phyloP scores from a whole-genome alignment of 1,284 basidiomycete species.

The Wallemia ichthyophaga region DNA sequence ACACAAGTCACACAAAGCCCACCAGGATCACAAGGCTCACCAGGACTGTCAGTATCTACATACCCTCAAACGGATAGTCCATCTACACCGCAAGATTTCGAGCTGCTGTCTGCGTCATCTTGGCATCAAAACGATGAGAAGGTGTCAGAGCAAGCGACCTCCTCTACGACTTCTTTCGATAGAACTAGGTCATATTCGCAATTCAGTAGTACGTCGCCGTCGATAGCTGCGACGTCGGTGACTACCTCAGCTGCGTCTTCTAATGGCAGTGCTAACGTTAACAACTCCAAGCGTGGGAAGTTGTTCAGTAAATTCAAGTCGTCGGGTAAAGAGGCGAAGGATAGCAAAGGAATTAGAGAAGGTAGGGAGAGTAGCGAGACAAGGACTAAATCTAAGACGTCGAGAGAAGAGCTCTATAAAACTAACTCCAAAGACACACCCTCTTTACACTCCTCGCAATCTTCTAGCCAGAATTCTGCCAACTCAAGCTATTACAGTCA shows the following conservation, averaged over 20 bases:
- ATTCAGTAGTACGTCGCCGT: not conserved
- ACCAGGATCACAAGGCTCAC: too few species aligned
- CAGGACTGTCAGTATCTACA: not conserved
- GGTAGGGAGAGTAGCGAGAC: not conserved
- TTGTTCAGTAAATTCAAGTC: not conserved
- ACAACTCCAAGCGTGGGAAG: not conserved
- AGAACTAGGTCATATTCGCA: not conserved
- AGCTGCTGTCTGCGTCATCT: not conserved
- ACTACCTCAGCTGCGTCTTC: not conserved
- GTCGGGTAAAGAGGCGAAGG: too few species aligned
- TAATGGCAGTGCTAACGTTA: not conserved
- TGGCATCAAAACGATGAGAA: not conserved
- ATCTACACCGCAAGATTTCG: not conserved
- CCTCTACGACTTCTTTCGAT: not conserved
- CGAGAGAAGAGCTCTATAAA: not conserved
- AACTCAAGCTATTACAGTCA: not conserved
- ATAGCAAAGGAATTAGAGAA: not conserved
- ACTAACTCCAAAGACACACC: not conserved
- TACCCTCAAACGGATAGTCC: not conserved
- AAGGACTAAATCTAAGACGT: not conserved
- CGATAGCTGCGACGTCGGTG: not conserved
- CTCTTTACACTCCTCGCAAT: not conserved
- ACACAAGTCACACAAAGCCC: too few species aligned
- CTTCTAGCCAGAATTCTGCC: not conserved
- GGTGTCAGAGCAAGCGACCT: not conserved